Evolutionary conservation across 2,329 filamentous ascomycete species (phyloP), one percentile per base, ranked within the genome.

Genomic region (Colletotrichum sp.): DNA sequence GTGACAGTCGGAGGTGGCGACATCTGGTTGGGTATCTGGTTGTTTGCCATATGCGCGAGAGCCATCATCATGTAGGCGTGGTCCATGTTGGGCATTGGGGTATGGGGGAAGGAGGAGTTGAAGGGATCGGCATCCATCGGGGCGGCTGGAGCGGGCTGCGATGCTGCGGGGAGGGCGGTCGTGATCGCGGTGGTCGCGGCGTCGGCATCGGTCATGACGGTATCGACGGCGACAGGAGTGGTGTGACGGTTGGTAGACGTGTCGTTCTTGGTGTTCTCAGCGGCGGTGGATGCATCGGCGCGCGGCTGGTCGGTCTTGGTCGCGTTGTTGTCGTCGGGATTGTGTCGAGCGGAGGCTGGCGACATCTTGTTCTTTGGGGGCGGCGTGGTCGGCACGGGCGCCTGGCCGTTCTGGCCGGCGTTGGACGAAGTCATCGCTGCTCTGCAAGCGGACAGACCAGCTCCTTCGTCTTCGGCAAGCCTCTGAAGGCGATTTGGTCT

Each of bases 391-490:
- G 78, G 80, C 78, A 72, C 76, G 72, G 71, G 78, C 77, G 76
- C 75, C 70, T 75, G 74, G 78, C 79, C 79, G 80, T 81, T 78
- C 79, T 82, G 84, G 84, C 84, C 85, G 83, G 83, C 86, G 83
- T 86, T 86, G 82, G 89, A 90, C 90, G 89, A 91, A 90, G 88
- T 90, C 90, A 91, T 91, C 89, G 89, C 90, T 91, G 84, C 85
- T 88, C 83, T 82, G 81, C 79, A 77, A 76, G 71, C 78, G 80
- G 84, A 89, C 89, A 90, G 77, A 78, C 67, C 76, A 78, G 89
- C 89, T 90, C 89, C 86, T 90, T 89, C 89, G 89, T 87, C 89
- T 84, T 78, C 78, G 80, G 76, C 66, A 72, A 74, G 75, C 67
- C 77, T 72, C 65, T 62, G 72, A 36, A 75, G 72, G 68, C 75